These are phyloP conservation scores for Talaromyces pinophilus DNA, from an alignment of 2,329 filamentous ascomycete genomes.

Conservation along the genomic window DNA sequence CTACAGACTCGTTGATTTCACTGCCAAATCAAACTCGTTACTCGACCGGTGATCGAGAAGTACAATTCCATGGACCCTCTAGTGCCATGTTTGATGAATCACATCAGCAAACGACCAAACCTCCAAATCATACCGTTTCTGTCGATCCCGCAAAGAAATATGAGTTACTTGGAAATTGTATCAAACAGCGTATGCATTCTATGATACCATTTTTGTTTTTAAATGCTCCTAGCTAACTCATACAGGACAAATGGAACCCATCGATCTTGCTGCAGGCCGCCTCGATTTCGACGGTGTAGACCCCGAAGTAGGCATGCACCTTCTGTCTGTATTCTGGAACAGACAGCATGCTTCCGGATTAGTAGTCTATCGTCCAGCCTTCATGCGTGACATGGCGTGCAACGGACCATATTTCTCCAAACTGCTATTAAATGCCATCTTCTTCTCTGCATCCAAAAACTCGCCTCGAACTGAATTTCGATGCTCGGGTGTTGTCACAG, in stretches of 20 bases:
- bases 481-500: constrained; percentile 1
- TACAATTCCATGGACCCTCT: constrained; percentile 21
- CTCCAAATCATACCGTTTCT: neutral
- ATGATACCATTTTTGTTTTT: too few species aligned
- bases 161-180: constrained; percentile 29
- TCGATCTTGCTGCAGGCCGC: constrained; percentile 49
- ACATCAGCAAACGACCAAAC: neutral
- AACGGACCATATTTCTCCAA: constrained; percentile 24
- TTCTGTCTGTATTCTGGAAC: constrained; percentile 57
- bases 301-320: constrained; percentile 54
- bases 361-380: constrained; percentile 55
- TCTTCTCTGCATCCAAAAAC: constrained; percentile 17
- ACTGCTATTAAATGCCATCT: constrained; percentile 19
- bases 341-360: constrained; percentile 53
- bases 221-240: neutral
- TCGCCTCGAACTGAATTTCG: constrained; percentile 10
- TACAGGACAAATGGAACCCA: constrained; percentile 52
- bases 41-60: constrained; percentile 21
- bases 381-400: constrained; percentile 55
- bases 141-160: constrained; percentile 7
- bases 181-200: constrained; percentile 28
- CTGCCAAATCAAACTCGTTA: constrained; percentile 17
- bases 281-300: constrained; percentile 60
- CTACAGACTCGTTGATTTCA: neutral
- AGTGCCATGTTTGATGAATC: constrained; percentile 23